Conservation (phyloP, 345 rosid genomes). For the Sonneratia alba region DNA sequence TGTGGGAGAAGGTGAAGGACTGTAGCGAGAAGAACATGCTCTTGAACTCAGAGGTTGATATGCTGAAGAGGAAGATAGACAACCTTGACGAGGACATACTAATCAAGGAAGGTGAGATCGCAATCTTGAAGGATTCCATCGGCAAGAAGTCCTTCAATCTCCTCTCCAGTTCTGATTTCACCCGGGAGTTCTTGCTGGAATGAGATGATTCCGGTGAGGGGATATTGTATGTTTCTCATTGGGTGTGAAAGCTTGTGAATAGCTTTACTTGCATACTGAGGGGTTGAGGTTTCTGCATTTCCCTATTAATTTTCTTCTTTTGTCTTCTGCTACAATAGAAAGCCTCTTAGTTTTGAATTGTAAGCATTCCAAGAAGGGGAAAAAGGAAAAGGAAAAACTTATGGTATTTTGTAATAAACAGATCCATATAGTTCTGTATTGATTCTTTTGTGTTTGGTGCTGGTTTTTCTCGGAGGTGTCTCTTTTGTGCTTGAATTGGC, state of each 20-base stretch:
- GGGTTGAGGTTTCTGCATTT: neutral
- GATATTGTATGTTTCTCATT: neutral
- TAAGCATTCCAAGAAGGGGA: no score
- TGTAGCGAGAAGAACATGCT: constrained; percentile 78
- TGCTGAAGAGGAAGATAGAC: constrained; percentile 60
- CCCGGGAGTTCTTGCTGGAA: constrained; percentile 23
- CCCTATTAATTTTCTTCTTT: no score
- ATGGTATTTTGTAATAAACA: no score
- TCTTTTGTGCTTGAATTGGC: no score
- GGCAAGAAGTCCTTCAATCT: constrained; percentile 45
- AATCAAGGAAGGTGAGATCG: constrained; percentile 86
- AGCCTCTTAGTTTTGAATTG: no score
- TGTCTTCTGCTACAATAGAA: no score
- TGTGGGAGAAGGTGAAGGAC: constrained; percentile 77
- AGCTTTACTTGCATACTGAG: neutral
- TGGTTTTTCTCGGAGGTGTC: no score
- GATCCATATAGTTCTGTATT: no score
- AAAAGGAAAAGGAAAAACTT: no score
- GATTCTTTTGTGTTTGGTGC: no score
- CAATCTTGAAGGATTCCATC: constrained; percentile 67
- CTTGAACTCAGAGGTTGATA: constrained; percentile 54
- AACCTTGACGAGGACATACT: constrained; percentile 66
- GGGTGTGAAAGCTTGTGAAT: constrained; percentile 2
- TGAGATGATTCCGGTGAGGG: constrained; percentile 9
- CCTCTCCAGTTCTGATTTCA: constrained; percentile 47